phyloP scores from a whole-genome alignment of 345 rosid genomes.

The Eucalyptus curtisii region DNA sequence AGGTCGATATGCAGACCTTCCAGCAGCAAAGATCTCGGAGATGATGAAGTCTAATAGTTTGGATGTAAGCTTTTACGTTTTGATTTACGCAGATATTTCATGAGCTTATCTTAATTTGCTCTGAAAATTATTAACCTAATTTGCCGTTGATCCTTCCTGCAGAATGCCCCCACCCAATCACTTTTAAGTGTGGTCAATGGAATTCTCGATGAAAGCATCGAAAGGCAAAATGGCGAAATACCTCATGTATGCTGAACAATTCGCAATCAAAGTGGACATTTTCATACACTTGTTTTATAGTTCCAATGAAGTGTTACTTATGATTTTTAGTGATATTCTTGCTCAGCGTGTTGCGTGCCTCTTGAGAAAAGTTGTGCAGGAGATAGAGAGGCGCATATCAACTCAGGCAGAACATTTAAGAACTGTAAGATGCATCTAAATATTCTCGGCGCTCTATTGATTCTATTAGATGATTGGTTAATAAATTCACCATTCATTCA shows the following conservation, averaged over 20 bases:
- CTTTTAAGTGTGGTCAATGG: conserved; percentile 81
- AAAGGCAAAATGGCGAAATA: conserved; percentile 66
- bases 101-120: neutral
- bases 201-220: conserved; percentile 84
- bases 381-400: conserved; percentile 92
- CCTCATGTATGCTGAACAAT: conserved; percentile 49
- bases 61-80: conserved; percentile 31
- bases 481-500: conserved; percentile 13
- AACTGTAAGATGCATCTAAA: conserved; percentile 36
- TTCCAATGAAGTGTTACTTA: neutral
- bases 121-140: neutral
- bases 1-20: conserved; percentile 70
- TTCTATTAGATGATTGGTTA: neutral
- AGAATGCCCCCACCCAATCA: conserved; percentile 96
- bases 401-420: conserved; percentile 93
- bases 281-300: neutral
- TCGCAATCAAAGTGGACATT: neutral
- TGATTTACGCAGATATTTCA: neutral
- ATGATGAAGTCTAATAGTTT: conserved; percentile 80
- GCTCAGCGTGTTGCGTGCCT: conserved; percentile 80
- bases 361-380: conserved; percentile 80
- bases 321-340: neutral
- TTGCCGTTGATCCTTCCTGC: conserved; percentile 2
- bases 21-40: conserved; percentile 72
- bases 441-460: neutral